A percentile compares a stretch with the other conserved stretches of the same genome.
phyloP scores from a whole-genome alignment of 805 yeast species.

The Saccharomyces cerevisiae region DNA sequence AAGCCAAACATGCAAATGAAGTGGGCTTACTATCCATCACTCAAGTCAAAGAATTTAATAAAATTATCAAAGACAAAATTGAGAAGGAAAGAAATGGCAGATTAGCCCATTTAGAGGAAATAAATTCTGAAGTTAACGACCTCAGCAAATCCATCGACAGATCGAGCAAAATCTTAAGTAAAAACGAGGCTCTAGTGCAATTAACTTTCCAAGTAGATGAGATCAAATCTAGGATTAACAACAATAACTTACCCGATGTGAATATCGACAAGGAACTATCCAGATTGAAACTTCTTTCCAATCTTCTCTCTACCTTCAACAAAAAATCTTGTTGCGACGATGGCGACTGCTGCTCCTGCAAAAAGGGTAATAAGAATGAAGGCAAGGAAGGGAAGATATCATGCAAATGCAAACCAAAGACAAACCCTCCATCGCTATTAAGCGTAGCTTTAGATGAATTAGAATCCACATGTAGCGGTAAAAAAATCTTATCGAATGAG shows the following conservation, averaged over 20 bases:
- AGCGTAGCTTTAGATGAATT: constrained; percentile 35
- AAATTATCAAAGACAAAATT: constrained; percentile 48
- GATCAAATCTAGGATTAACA: constrained; percentile 16
- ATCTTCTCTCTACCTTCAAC: constrained; percentile 15
- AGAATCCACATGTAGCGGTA: constrained; percentile 29
- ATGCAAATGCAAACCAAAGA: constrained; percentile 11
- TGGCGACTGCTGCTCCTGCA: constrained; percentile 8
- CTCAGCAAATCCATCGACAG: constrained; percentile 35
- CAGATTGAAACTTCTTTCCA: constrained; percentile 17
- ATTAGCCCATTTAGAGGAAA: constrained; percentile 55
- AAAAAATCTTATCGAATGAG: constrained; percentile 65
- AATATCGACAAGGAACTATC: constrained; percentile 34
- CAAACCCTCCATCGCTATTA: constrained; percentile 14
- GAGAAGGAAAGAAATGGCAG: constrained; percentile 74
- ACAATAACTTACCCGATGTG: constrained; percentile 15
- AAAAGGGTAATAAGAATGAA: not conserved
- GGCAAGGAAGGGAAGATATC: constrained; percentile 1
- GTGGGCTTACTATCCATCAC: constrained; percentile 58
- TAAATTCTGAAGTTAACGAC: constrained; percentile 45
- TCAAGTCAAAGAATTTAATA: constrained; percentile 59
- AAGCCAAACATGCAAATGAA: constrained; percentile 66
- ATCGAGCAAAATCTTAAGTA: constrained; percentile 33
- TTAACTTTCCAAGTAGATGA: constrained; percentile 18
- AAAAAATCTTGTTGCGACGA: constrained; percentile 15
- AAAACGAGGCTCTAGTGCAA: constrained; percentile 31